These are phyloP conservation scores for Syzygium syzygioides DNA, from an alignment of 441 rosid species.

Conservation along the genomic window DNA sequence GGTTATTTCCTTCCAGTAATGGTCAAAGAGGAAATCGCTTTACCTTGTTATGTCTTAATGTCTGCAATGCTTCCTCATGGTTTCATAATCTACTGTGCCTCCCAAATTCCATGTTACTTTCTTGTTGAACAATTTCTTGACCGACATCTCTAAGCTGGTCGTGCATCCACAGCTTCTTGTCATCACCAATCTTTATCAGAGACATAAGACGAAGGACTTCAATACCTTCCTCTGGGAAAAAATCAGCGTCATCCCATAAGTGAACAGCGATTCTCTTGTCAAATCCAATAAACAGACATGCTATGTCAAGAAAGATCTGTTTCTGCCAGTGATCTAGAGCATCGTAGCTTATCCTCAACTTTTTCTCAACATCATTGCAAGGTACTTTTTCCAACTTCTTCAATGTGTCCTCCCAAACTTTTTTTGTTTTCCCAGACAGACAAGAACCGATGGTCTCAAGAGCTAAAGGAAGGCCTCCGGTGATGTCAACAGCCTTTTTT, in stretches of 20 bases:
- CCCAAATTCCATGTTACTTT: background rate
- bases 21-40: background rate
- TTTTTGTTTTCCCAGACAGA: background rate
- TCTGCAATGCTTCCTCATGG: background rate
- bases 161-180: conserved; percentile 7
- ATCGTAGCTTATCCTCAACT: conserved; percentile 1
- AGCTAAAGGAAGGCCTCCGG: conserved; percentile 8
- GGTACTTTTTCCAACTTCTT: background rate
- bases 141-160: conserved; percentile 9
- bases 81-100: conserved; percentile 8
- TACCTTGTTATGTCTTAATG: background rate
- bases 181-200: conserved; percentile 7
- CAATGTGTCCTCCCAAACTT: conserved; percentile 9
- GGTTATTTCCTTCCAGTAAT: background rate
- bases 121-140: conserved; percentile 2
- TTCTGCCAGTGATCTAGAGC: conserved; percentile 14
- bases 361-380: background rate
- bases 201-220: conserved; percentile 9
- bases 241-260: conserved; percentile 6
- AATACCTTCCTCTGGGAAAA: conserved; percentile 14
- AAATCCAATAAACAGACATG: conserved; percentile 3
- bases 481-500: background rate
- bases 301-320: conserved; percentile 14
- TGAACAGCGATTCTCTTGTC: conserved; percentile 11
- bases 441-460: conserved; percentile 8